phyloP scores from a whole-genome alignment of 306 rosid genomes.

The Glycine tomentella region DNA sequence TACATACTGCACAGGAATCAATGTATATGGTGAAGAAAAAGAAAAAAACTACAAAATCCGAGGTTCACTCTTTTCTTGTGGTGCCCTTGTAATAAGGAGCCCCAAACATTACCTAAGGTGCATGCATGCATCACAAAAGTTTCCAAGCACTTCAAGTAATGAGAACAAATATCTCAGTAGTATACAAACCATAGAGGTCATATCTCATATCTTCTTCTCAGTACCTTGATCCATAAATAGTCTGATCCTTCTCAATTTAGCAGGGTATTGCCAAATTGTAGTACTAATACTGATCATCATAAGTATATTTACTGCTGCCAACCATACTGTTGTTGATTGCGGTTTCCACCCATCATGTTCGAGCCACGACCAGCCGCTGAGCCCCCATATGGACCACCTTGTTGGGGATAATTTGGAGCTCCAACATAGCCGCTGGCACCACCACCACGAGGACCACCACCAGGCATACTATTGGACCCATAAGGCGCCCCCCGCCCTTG shows the following conservation, averaged over 20 bases:
- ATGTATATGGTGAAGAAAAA: background rate
- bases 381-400: conserved; percentile 66
- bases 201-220: conserved; percentile 31
- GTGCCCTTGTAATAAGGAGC: background rate
- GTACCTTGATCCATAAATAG: conserved; percentile 7
- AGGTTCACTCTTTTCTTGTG: background rate
- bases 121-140: conserved; percentile 30
- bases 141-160: conserved; percentile 26
- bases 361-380: conserved; percentile 55
- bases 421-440: conserved; percentile 56
- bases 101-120: conserved; percentile 24
- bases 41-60: background rate
- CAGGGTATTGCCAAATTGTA: conserved; percentile 18
- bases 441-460: conserved; percentile 70
- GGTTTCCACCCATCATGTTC: conserved; percentile 58
- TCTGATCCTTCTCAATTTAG: conserved; percentile 17
- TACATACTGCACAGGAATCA: background rate
- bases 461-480: conserved; percentile 62
- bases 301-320: conserved; percentile 52
- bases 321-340: conserved; percentile 68
- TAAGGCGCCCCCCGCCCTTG: conserved; percentile 77
- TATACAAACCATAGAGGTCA: conserved; percentile 17
- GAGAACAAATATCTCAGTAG: conserved; percentile 26
- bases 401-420: conserved; percentile 66
- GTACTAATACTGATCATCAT: background rate